These are phyloP conservation scores for Dioscorea cayenensis DNA, from an alignment of 116 monocot genomes.

Conservation along the genomic window DNA sequence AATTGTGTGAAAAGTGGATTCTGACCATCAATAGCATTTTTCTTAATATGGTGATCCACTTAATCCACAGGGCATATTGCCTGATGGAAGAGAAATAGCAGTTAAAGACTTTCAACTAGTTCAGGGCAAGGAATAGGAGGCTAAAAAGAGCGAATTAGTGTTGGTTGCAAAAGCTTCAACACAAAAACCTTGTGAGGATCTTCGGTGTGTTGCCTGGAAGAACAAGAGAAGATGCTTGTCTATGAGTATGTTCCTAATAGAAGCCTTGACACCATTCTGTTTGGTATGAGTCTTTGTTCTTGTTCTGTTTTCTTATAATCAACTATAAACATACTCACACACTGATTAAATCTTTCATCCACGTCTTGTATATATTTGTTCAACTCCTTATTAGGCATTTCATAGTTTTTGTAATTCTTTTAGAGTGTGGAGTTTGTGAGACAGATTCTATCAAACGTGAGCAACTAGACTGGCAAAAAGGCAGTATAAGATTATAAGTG, in stretches of 20 bases:
- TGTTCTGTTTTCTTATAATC: neutral
- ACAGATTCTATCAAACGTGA: neutral
- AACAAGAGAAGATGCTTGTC: constrained; percentile 30
- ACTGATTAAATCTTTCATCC: neutral
- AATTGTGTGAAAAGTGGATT: neutral
- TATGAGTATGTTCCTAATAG: constrained; percentile 35
- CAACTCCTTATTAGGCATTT: neutral
- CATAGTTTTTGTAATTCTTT: neutral
- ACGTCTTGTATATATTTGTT: neutral
- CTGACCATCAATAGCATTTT: neutral
- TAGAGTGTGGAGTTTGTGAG: neutral
- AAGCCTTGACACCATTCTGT: constrained; percentile 24
- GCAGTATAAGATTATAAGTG: neutral
- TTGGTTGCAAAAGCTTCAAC: constrained; percentile 37
- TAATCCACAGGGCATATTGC: constrained; percentile 14
- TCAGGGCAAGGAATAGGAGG: constrained; percentile 24
- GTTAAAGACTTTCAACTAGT: constrained; percentile 29
- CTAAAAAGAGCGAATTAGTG: constrained; percentile 26
- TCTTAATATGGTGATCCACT: neutral
- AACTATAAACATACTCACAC: neutral
- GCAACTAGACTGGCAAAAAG: neutral
- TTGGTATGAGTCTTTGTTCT: constrained; percentile 7
- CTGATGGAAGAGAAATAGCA: constrained; percentile 19
- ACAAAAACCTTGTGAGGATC: constrained; percentile 35
- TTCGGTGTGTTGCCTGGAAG: constrained; percentile 22